Conservation (phyloP, 1,284 basidiomycete genomes). For the Apiotrichum porosum region DNA sequence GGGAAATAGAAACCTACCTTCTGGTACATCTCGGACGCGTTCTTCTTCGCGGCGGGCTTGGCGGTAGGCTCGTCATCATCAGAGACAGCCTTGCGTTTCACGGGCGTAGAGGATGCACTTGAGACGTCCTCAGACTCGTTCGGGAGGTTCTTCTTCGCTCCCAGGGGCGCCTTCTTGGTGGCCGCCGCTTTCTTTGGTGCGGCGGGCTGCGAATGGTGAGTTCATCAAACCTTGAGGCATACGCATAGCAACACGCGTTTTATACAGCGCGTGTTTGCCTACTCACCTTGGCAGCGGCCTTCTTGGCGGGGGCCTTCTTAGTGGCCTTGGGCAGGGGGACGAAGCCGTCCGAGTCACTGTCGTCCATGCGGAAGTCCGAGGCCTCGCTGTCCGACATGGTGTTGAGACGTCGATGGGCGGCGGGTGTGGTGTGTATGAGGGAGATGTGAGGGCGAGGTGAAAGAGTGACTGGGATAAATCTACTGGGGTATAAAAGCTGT, state of each 20-base stretch:
- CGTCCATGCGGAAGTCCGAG: conserved; percentile 32
- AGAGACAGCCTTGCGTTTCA: conserved; percentile 23
- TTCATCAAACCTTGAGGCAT: background rate
- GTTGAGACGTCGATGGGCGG: conserved; percentile 3
- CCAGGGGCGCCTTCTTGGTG: conserved; percentile 47
- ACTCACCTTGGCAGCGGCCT: conserved; percentile 13
- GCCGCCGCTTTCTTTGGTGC: conserved; percentile 52
- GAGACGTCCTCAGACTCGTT: conserved; percentile 56
- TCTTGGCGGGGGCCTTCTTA: conserved; percentile 32
- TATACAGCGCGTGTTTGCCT: no score
- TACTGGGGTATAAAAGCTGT: no score
- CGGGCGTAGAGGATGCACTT: conserved; percentile 30
- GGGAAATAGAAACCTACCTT: conserved; percentile 58
- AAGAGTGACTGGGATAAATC: background rate
- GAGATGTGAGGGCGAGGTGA: background rate
- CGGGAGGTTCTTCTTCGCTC: conserved; percentile 62
- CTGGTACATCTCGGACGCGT: conserved; percentile 84
- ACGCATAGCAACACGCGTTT: background rate
- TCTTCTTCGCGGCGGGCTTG: conserved; percentile 60
- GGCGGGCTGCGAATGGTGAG: conserved; percentile 11
- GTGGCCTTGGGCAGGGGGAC: conserved; percentile 16
- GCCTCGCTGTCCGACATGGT: conserved; percentile 46
- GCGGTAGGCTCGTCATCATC: conserved; percentile 25
- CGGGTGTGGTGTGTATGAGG: background rate
- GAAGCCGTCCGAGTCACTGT: conserved; percentile 43